These are phyloP conservation scores for Nannochloris sp. DNA, from an alignment of 139 green algal genomes.

Conservation along the genomic window DNA sequence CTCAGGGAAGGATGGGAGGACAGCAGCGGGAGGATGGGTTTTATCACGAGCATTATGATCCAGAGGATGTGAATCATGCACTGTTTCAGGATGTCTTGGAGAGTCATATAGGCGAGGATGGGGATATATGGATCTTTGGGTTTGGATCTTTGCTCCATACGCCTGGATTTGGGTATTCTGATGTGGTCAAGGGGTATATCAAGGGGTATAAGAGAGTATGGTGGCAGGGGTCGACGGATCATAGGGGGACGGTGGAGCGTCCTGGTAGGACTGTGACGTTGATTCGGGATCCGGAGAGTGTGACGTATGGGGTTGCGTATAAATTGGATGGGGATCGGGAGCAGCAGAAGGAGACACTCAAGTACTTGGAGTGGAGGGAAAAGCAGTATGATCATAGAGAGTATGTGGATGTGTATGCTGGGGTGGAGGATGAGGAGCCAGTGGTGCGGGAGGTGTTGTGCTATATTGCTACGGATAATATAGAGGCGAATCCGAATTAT, in stretches of 20 bases:
- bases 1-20: too few relatives aligned
- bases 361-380: constrained; percentile 67
- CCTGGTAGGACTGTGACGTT: constrained; percentile 68
- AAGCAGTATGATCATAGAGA: constrained; percentile 74
- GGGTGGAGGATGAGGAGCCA: background rate
- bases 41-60: background rate
- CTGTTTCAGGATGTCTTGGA: background rate
- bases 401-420: constrained; percentile 32
- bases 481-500: constrained; percentile 50
- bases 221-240: constrained; percentile 34
- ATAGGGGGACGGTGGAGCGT: constrained; percentile 25
- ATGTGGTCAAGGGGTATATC: constrained; percentile 30
- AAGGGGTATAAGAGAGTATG: constrained; percentile 47
- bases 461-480: constrained; percentile 43
- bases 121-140: constrained; percentile 37
- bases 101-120: background rate
- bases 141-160: constrained; percentile 39
- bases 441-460: constrained; percentile 18
- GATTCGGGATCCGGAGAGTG: constrained; percentile 4
- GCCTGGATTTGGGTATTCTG: constrained; percentile 30
- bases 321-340: constrained; percentile 30
- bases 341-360: constrained; percentile 39
- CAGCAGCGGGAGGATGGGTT: background rate
- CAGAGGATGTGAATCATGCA: background rate
- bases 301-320: constrained; percentile 48